These are phyloP conservation scores for Pseudovirgaria hyperparasitica DNA, from an alignment of 2,329 filamentous ascomycete species.

Conservation along the genomic window DNA sequence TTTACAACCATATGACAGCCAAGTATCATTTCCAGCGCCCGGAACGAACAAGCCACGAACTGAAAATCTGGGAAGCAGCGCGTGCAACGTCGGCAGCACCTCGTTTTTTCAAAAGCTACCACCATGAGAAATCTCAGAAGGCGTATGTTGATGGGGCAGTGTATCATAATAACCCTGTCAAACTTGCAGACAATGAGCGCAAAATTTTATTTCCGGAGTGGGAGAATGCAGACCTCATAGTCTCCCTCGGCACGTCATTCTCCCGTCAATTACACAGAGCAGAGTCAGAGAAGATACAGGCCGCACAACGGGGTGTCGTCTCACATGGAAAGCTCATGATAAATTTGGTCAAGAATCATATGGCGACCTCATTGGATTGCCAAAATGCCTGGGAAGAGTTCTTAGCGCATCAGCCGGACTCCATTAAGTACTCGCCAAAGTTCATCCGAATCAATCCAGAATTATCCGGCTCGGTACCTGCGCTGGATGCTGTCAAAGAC, in stretches of 20 bases:
- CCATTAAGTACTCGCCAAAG: neutral
- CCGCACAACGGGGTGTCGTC: neutral
- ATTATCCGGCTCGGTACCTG: slow-evolving; percentile 3
- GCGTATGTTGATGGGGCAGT: slow-evolving; percentile 39
- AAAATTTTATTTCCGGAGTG: slow-evolving; percentile 22
- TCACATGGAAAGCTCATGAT: slow-evolving; percentile 1
- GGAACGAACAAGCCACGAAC: slow-evolving; percentile 24
- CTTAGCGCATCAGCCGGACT: neutral
- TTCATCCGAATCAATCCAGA: slow-evolving; percentile 8
- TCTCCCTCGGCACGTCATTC: slow-evolving; percentile 12
- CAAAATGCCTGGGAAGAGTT: slow-evolving; percentile 3
- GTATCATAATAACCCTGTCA: slow-evolving; percentile 38
- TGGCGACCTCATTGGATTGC: slow-evolving; percentile 3
- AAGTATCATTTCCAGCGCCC: slow-evolving; percentile 28
- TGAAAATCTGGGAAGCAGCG: slow-evolving; percentile 40
- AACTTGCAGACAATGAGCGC: slow-evolving; percentile 36
- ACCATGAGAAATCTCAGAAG: slow-evolving; percentile 33
- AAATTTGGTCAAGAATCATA: slow-evolving; percentile 3
- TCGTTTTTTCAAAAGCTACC: slow-evolving; percentile 38
- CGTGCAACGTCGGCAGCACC: slow-evolving; percentile 39
- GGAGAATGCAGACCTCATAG: slow-evolving; percentile 18
- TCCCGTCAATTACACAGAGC: slow-evolving; percentile 6
- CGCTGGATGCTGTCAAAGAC: slow-evolving; percentile 5
- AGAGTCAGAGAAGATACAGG: neutral
- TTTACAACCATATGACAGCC: slow-evolving; percentile 6